Percentiles rank a stretch among this genome's conserved stretches.
Conservation (phyloP, 2,329 filamentous ascomycete genomes). For the Pseudogymnoascus sp. region DNA sequence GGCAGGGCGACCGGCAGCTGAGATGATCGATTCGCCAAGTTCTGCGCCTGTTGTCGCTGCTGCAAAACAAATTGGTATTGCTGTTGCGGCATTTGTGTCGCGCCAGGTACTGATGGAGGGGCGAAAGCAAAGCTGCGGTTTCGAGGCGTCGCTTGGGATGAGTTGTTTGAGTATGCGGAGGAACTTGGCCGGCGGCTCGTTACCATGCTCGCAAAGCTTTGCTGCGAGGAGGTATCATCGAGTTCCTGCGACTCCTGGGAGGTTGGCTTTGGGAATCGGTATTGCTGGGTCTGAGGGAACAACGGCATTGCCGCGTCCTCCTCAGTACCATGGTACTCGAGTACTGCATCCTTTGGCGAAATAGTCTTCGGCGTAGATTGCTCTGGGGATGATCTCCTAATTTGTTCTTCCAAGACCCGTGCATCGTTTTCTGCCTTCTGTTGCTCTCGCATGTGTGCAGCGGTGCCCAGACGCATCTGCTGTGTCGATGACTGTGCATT, state of each 20-base stretch:
- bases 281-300: slow-evolving; percentile 51
- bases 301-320: slow-evolving; percentile 62
- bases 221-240: slow-evolving; percentile 31
- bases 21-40: slow-evolving; percentile 19
- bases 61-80: slow-evolving; percentile 27
- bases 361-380: slow-evolving; percentile 69
- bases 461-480: slow-evolving; percentile 41
- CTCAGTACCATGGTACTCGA: slow-evolving; percentile 74
- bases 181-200: slow-evolving; percentile 32
- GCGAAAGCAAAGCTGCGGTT: slow-evolving; percentile 36
- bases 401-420: slow-evolving; percentile 30
- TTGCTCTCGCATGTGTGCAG: slow-evolving; percentile 52
- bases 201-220: slow-evolving; percentile 35
- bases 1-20: slow-evolving; percentile 27
- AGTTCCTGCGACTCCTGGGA: slow-evolving; percentile 23
- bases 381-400: slow-evolving; percentile 30
- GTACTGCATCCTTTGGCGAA: slow-evolving; percentile 82
- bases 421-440: slow-evolving; percentile 52
- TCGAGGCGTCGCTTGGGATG: slow-evolving; percentile 23
- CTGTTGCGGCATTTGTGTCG: slow-evolving; percentile 22
- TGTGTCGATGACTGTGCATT: slow-evolving; percentile 19
- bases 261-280: slow-evolving; percentile 22
- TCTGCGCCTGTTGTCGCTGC: slow-evolving; percentile 20
- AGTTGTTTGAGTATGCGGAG: slow-evolving; percentile 24
- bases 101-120: slow-evolving; percentile 30